phyloP scores from a whole-genome alignment of 116 monocot genomes.

The Papilionanthe hybrid region DNA sequence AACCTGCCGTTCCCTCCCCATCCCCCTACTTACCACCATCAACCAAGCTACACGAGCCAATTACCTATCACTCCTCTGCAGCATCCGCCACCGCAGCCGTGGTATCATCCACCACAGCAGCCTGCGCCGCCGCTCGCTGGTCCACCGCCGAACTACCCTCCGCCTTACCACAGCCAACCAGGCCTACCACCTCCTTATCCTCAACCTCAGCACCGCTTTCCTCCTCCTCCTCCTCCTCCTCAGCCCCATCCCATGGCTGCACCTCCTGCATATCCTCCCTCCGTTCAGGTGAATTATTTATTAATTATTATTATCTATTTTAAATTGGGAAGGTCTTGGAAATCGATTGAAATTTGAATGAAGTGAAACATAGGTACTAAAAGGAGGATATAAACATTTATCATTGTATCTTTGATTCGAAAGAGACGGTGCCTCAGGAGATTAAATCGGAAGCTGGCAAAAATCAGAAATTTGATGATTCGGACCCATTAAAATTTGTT shows the following conservation, averaged over 20 bases:
- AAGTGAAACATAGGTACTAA: not conserved
- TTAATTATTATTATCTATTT: not conserved
- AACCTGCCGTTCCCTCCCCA: conserved; percentile 6
- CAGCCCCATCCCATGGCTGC: conserved; percentile 13
- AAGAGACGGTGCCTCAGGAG: not conserved
- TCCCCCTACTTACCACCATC: conserved; percentile 6
- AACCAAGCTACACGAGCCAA: conserved; percentile 1
- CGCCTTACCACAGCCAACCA: conserved; percentile 6
- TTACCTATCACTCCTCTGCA: not conserved
- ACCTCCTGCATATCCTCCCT: conserved; percentile 4
- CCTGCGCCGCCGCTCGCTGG: conserved; percentile 9
- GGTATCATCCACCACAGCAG: conserved; percentile 10
- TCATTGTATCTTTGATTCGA: not conserved
- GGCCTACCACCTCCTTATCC: conserved; percentile 2
- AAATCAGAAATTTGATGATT: conserved; percentile 1
- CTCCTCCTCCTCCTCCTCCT: not conserved
- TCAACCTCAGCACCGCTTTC: conserved; percentile 14
- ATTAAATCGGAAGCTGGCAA: not conserved
- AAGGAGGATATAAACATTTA: not conserved
- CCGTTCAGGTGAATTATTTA: conserved; percentile 11
- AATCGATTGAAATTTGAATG: not conserved
- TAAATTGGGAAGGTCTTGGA: not conserved
- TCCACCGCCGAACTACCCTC: not conserved
- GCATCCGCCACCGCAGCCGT: conserved; percentile 4
- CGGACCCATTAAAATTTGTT: not conserved